These are phyloP conservation scores for Populus hybrid DNA, from an alignment of 441 rosid species.

Conservation along the genomic window DNA sequence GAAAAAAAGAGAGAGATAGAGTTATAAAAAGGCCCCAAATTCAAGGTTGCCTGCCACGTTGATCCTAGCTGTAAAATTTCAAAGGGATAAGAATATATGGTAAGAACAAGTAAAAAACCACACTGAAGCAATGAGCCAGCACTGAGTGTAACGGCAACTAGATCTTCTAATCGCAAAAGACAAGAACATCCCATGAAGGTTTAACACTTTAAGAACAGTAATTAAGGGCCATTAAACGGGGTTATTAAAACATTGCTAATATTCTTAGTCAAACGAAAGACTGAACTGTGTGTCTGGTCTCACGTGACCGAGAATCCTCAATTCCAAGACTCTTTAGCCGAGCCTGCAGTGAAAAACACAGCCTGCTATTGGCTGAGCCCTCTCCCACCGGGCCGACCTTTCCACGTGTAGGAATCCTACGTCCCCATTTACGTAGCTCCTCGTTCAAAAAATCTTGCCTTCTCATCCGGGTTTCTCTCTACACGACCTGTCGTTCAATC, in stretches of 20 bases:
- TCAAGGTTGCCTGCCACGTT: conserved; percentile 30
- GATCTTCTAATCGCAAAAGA: conserved; percentile 4
- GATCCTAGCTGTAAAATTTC: too few relatives aligned
- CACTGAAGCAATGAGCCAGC: too few relatives aligned
- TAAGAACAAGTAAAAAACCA: neutral
- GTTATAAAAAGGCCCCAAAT: conserved; percentile 23
- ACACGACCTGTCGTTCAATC: neutral
- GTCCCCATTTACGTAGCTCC: conserved; percentile 40
- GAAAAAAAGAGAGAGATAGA: too few relatives aligned
- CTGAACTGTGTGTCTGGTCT: conserved; percentile 34
- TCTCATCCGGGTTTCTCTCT: neutral
- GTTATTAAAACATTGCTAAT: conserved; percentile 15
- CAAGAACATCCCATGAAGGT: conserved; percentile 13
- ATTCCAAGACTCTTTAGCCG: conserved; percentile 36
- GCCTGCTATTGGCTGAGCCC: conserved; percentile 26
- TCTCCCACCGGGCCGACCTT: conserved; percentile 1
- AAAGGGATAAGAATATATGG: neutral
- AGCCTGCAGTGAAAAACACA: conserved; percentile 39
- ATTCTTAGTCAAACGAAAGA: conserved; percentile 46
- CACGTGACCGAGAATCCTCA: conserved; percentile 68
- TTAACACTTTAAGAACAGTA: conserved; percentile 2
- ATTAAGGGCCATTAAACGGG: conserved; percentile 16
- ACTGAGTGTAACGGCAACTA: conserved; percentile 27
- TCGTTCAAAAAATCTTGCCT: conserved; percentile 24
- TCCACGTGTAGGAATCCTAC: conserved; percentile 41